Evolutionary conservation across 768 basidiomycete genomes (phyloP).

Genomic region (Boletus vermiculosoides): DNA sequence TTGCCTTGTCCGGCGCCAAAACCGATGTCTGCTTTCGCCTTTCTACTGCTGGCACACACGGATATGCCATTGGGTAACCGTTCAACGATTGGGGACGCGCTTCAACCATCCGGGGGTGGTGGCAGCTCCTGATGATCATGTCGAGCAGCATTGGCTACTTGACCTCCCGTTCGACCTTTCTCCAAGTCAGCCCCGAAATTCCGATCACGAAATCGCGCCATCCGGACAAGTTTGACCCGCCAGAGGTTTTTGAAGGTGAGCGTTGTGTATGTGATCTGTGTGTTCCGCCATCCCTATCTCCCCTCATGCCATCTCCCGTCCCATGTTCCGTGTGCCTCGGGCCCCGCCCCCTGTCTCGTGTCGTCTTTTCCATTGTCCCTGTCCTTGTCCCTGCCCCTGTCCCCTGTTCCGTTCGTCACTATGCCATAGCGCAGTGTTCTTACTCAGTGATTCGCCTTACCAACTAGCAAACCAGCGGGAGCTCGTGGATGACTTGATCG

Average conservation of each 20-base stretch:
- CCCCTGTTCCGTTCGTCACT: neutral
- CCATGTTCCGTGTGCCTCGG: too few species aligned
- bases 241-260: conserved; percentile 74
- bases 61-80: too few species aligned
- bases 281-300: neutral
- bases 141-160: conserved; percentile 79
- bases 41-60: too few species aligned
- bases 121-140: conserved; percentile 84
- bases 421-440: neutral
- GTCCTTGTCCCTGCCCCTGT: too few species aligned
- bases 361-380: neutral
- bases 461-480: conserved; percentile 75
- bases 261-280: neutral
- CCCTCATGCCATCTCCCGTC: neutral
- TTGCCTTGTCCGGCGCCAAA: neutral
- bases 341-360: too few species aligned
- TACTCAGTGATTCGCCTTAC: neutral
- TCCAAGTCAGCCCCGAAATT: conserved; percentile 73
- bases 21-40: neutral
- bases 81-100: too few species aligned
- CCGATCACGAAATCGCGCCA: conserved; percentile 83
- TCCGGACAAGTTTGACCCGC: conserved; percentile 66
- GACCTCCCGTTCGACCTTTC: conserved; percentile 70
- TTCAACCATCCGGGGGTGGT: too few species aligned
- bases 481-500: conserved; percentile 76